Conservation (phyloP, 306 rosid genomes). For the Begonia peltatifolia region DNA sequence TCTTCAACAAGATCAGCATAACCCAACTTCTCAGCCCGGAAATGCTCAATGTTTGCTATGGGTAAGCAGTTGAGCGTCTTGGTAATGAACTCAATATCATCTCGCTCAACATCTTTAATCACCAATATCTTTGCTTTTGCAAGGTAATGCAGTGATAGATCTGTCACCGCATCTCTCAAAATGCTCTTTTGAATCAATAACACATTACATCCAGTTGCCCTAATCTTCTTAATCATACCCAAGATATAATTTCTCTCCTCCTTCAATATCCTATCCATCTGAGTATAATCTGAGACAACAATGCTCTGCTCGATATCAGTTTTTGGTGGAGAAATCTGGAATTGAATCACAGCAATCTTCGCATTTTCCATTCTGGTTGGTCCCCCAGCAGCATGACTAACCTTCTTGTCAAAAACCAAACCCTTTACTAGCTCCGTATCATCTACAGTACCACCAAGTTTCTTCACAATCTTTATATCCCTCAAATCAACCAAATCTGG, state of each 20-base stretch:
- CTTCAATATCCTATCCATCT: slow-evolving; percentile 93
- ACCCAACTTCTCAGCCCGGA: slow-evolving; percentile 81
- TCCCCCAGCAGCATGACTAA: slow-evolving; percentile 94
- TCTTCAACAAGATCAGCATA: slow-evolving; percentile 90
- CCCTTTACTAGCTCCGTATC: slow-evolving; percentile 77
- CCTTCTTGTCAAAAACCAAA: slow-evolving; percentile 81
- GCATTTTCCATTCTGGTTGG: slow-evolving; percentile 87
- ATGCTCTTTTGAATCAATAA: slow-evolving; percentile 94
- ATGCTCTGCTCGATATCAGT: slow-evolving; percentile 96
- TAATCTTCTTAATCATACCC: slow-evolving; percentile 91
- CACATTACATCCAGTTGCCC: slow-evolving; percentile 74
- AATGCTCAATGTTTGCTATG: slow-evolving; percentile 85
- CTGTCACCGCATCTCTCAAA: slow-evolving; percentile 89
- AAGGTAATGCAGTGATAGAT: slow-evolving; percentile 80
- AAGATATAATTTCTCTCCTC: slow-evolving; percentile 88
- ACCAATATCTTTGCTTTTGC: slow-evolving; percentile 94
- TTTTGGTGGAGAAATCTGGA: slow-evolving; percentile 92
- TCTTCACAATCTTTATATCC: slow-evolving; percentile 85
- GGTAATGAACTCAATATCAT: slow-evolving; percentile 92
- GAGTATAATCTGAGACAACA: slow-evolving; percentile 83
- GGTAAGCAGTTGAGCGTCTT: slow-evolving; percentile 91
- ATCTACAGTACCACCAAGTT: slow-evolving; percentile 87
- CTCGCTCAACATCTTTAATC: slow-evolving; percentile 91
- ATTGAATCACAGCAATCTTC: slow-evolving; percentile 88
- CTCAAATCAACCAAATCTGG: slow-evolving; percentile 78